These are phyloP conservation scores for Quaeritorhiza haematococci DNA, from an alignment of 371 early-diverging fungal genomes.

Conservation along the genomic window DNA sequence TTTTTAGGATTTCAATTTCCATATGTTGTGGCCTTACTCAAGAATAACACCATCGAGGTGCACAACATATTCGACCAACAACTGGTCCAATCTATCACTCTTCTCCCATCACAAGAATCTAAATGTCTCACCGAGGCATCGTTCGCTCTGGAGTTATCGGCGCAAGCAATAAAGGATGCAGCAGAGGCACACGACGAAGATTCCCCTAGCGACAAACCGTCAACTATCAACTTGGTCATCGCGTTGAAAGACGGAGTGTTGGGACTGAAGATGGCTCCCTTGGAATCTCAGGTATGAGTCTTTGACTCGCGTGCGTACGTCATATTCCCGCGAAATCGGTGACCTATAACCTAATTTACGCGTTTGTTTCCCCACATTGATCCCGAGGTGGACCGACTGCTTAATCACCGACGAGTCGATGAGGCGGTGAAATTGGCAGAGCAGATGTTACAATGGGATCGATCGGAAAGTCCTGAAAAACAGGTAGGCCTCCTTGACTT, in stretches of 20 bases:
- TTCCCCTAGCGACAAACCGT: conserved; percentile 1
- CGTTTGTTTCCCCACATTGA: neutral
- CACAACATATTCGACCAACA: conserved; percentile 70
- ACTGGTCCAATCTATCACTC: conserved; percentile 51
- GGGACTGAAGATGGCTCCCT: conserved; percentile 59
- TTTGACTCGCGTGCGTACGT: too few relatives aligned
- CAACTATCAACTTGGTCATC: conserved; percentile 41
- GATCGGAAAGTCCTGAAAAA: conserved; percentile 37
- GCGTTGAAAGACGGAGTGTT: conserved; percentile 58
- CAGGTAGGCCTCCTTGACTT: too few relatives aligned
- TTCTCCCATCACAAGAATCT: conserved; percentile 46
- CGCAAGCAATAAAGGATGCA: too few relatives aligned
- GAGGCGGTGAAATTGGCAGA: conserved; percentile 52
- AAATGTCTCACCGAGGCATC: conserved; percentile 12
- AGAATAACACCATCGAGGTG: conserved; percentile 63
- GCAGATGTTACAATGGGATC: conserved; percentile 15
- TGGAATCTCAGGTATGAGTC: conserved; percentile 47
- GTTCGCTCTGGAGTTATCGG: too few relatives aligned
- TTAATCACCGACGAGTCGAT: conserved; percentile 48
- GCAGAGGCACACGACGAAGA: too few relatives aligned
- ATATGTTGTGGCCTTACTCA: conserved; percentile 65
- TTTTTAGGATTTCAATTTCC: conserved; percentile 66
- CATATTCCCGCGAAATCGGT: neutral
- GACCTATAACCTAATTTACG: neutral
- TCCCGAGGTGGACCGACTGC: conserved; percentile 34